Percentiles rank a stretch among this genome's conserved stretches.
Evolutionary conservation across 192 early-diverging fungal genomes (phyloP).

Genomic region (Paraglomus occultum): DNA sequence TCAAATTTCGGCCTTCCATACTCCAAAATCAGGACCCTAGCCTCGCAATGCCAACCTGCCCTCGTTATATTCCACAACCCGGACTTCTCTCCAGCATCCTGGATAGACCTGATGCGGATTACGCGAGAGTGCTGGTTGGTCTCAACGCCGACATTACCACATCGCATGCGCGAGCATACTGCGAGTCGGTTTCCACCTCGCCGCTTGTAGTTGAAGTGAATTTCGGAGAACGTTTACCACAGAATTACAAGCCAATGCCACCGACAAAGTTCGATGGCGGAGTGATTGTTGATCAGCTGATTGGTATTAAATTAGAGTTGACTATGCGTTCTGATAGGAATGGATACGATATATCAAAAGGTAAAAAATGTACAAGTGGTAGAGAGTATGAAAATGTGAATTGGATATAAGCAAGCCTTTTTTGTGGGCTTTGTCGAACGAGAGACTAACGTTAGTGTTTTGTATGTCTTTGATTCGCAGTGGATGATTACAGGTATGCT

Average conservation of each 20-base stretch:
- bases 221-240: slow-evolving; percentile 30
- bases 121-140: slow-evolving; percentile 48
- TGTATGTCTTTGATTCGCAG: not conserved
- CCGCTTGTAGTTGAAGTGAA: slow-evolving; percentile 36
- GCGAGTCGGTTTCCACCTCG: slow-evolving; percentile 39
- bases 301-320: slow-evolving; percentile 41
- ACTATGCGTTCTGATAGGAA: slow-evolving; percentile 18
- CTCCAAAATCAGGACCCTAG: too few relatives aligned
- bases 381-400: too few relatives aligned
- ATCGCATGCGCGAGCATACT: slow-evolving; percentile 43
- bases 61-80: slow-evolving; percentile 28
- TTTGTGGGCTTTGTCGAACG: not conserved
- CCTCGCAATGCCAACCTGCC: slow-evolving; percentile 22
- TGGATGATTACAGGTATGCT: slow-evolving; percentile 25
- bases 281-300: slow-evolving; percentile 34
- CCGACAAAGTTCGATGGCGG: slow-evolving; percentile 36
- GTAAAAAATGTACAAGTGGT: slow-evolving; percentile 32
- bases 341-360: slow-evolving; percentile 39
- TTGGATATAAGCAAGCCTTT: not conserved
- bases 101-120: slow-evolving; percentile 49
- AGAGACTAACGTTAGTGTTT: not conserved
- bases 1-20: slow-evolving; percentile 6
- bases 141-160: slow-evolving; percentile 21
- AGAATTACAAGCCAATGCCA: slow-evolving; percentile 9
- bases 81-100: slow-evolving; percentile 40